Evolutionary conservation across 139 green algal genomes (phyloP).

Genomic region (Raphidocelis subcapitata): DNA sequence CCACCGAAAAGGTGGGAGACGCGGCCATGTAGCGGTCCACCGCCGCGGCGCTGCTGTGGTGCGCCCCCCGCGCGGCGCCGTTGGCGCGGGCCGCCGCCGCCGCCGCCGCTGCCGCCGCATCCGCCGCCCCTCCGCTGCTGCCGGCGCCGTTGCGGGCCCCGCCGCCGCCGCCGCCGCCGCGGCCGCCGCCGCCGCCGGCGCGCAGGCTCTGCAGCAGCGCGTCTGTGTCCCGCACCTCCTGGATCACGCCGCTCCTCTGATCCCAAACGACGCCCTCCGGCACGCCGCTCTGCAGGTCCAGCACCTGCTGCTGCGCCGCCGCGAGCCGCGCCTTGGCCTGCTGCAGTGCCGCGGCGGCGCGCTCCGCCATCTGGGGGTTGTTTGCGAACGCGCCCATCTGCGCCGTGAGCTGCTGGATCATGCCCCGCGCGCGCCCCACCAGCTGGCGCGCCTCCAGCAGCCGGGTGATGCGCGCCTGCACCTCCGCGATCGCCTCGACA

Average conservation of each 20-base stretch:
- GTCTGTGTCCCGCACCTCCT: neutral
- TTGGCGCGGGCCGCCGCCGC: no score
- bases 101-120: no score
- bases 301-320: neutral
- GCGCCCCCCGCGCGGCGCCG: no score
- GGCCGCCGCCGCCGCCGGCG: no score
- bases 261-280: slow-evolving; percentile 2
- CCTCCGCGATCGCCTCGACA: neutral
- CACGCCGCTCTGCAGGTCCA: neutral
- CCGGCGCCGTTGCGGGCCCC: no score
- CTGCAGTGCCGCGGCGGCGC: slow-evolving; percentile 1
- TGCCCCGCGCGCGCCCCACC: neutral
- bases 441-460: slow-evolving; percentile 13
- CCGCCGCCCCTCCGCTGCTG: no score
- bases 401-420: neutral
- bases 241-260: neutral
- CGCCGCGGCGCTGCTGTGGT: no score
- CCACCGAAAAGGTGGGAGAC: no score
- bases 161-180: no score
- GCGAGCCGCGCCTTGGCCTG: neutral
- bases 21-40: no score
- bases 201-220: no score
- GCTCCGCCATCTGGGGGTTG: slow-evolving; percentile 3
- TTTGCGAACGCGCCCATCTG: slow-evolving; percentile 14
- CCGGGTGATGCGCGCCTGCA: neutral